Evolutionary conservation across 208 protist species (phyloP).

Genomic region (Trypanosoma melophagium): DNA sequence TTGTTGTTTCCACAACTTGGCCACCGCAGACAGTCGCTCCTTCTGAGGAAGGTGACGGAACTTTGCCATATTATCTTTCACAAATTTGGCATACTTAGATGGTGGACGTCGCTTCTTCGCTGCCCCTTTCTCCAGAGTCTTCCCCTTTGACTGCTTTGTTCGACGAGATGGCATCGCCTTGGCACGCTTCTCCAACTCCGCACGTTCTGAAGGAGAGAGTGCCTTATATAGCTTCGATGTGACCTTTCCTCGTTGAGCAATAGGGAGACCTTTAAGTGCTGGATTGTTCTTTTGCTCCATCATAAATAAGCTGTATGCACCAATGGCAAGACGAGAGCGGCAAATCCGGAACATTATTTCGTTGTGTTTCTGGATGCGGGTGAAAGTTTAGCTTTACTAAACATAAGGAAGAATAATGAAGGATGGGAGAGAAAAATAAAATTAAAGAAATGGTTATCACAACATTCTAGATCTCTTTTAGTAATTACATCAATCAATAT

Average conservation of each 20-base stretch:
- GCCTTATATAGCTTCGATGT: slow-evolving; percentile 82
- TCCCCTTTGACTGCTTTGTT: slow-evolving; percentile 27
- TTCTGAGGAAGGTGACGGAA: slow-evolving; percentile 70
- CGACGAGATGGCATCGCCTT: slow-evolving; percentile 33
- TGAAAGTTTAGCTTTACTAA: too few relatives aligned
- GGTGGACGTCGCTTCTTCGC: slow-evolving; percentile 31
- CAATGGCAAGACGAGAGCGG: slow-evolving; percentile 64
- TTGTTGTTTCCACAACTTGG: slow-evolving; percentile 87
- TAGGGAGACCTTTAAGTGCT: slow-evolving; percentile 69
- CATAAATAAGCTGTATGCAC: slow-evolving; percentile 84
- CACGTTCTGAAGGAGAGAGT: slow-evolving; percentile 54
- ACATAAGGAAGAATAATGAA: too few relatives aligned
- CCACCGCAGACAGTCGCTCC: slow-evolving; percentile 81
- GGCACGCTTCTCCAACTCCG: slow-evolving; percentile 65
- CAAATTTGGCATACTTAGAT: slow-evolving; percentile 68
- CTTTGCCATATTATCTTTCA: slow-evolving; percentile 76
- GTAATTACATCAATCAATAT: too few relatives aligned
- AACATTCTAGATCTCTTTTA: too few relatives aligned
- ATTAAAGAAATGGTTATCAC: too few relatives aligned
- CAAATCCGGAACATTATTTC: slow-evolving; percentile 64
- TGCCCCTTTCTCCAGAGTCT: slow-evolving; percentile 22
- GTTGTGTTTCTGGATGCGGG: not conserved
- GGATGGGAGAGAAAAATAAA: too few relatives aligned
- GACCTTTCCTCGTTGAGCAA: slow-evolving; percentile 68
- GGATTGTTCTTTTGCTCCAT: slow-evolving; percentile 85